Conservation (phyloP, 352 stramenopile species). For the Peronospora farinosa region DNA sequence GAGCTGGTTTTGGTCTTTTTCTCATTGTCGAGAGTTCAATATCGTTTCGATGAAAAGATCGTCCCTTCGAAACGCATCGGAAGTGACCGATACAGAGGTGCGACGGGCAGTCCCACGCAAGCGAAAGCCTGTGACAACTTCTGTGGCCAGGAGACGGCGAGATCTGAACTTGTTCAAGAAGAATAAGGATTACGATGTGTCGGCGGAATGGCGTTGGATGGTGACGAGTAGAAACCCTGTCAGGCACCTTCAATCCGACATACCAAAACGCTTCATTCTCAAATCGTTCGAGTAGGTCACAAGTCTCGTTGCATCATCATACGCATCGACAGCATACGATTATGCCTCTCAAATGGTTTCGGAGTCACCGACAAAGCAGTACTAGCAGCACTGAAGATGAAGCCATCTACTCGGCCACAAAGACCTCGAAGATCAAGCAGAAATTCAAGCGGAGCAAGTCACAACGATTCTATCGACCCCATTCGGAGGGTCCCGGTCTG, state of each 20-base stretch:
- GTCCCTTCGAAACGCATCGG: no score
- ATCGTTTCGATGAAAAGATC: no score
- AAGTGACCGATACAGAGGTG: slow-evolving; percentile 8
- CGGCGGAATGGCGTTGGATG: slow-evolving; percentile 14
- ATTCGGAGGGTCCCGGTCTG: slow-evolving; percentile 18
- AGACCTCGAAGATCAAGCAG: slow-evolving; percentile 8
- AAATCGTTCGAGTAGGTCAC: slow-evolving; percentile 10
- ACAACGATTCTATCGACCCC: slow-evolving; percentile 8
- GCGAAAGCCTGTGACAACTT: slow-evolving; percentile 9
- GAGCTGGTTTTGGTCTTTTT: not conserved
- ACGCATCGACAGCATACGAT: not conserved
- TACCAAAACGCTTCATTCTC: slow-evolving; percentile 8
- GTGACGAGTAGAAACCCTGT: slow-evolving; percentile 7
- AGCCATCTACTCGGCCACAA: slow-evolving; percentile 1
- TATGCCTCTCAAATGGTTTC: slow-evolving; percentile 30
- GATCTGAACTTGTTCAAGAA: slow-evolving; percentile 19
- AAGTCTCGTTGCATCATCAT: slow-evolving; percentile 5
- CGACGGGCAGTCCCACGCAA: slow-evolving; percentile 14
- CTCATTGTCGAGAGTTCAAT: not conserved
- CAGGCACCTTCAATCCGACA: not conserved
- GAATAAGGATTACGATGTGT: slow-evolving; percentile 17
- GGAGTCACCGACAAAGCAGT: slow-evolving; percentile 14
- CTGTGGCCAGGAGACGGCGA: slow-evolving; percentile 7
- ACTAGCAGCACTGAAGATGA: slow-evolving; percentile 10
- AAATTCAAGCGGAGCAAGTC: slow-evolving; percentile 14